phyloP scores from a whole-genome alignment of 2,329 filamentous ascomycete genomes.

The Fusarium armeniacum region DNA sequence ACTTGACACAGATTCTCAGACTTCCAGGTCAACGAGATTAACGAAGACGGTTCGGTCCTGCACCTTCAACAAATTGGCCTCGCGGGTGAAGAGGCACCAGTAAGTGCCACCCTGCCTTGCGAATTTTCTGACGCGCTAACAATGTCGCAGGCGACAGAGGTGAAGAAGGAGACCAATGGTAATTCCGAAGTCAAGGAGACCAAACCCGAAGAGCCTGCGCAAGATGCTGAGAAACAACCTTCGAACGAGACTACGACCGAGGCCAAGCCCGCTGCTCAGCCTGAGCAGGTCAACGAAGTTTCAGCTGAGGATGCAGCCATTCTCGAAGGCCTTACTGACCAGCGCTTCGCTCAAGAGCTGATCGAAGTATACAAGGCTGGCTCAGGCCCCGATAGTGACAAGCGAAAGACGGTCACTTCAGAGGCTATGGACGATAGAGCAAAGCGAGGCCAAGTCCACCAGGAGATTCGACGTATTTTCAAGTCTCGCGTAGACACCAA shows the following conservation, averaged over 20 bases:
- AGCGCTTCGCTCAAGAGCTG: slow-evolving; percentile 58
- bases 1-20: slow-evolving; percentile 78
- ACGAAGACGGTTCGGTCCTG: slow-evolving; percentile 79
- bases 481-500: slow-evolving; percentile 81
- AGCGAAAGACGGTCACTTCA: slow-evolving; percentile 56
- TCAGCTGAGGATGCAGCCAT: slow-evolving; percentile 53
- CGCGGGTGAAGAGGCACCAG: slow-evolving; percentile 36
- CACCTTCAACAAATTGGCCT: slow-evolving; percentile 71
- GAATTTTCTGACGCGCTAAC: slow-evolving; percentile 24
- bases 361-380: slow-evolving; percentile 59
- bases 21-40: slow-evolving; percentile 92
- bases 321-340: slow-evolving; percentile 59
- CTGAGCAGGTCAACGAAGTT: slow-evolving; percentile 49
- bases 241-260: slow-evolving; percentile 38
- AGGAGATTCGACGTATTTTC: slow-evolving; percentile 83
- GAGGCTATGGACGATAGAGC: slow-evolving; percentile 61
- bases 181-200: slow-evolving; percentile 22
- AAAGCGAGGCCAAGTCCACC: slow-evolving; percentile 64
- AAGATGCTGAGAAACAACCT: slow-evolving; percentile 33
- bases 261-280: slow-evolving; percentile 32
- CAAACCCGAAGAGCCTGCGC: slow-evolving; percentile 36
- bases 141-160: slow-evolving; percentile 24
- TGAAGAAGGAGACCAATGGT: slow-evolving; percentile 36
- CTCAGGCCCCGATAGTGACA: slow-evolving; percentile 49
- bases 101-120: slow-evolving; percentile 12